Percentiles rank a stretch among this genome's conserved stretches.
Evolutionary conservation across 2,329 filamentous ascomycete species (phyloP).

Genomic region (Talaromyces pinophilus): DNA sequence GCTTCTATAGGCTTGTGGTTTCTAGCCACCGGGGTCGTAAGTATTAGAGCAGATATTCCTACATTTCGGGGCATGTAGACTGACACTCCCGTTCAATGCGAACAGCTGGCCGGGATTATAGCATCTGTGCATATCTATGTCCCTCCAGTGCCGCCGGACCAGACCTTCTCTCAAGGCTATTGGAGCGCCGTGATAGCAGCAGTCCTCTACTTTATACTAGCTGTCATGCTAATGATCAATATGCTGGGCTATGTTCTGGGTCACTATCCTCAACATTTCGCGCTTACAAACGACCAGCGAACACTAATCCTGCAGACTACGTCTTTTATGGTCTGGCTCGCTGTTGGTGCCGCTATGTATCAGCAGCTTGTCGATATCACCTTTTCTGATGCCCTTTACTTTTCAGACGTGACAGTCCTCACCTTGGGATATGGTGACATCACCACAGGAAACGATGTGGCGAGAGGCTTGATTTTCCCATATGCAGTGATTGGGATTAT

Average conservation of each 20-base stretch:
- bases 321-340: constrained; percentile 77
- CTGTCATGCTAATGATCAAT: constrained; percentile 74
- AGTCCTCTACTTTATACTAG: constrained; percentile 74
- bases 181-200: constrained; percentile 84
- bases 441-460: constrained; percentile 57
- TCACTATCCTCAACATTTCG: constrained; percentile 77
- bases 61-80: not conserved
- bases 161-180: constrained; percentile 75
- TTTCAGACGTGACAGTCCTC: constrained; percentile 69
- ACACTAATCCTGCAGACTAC: constrained; percentile 91
- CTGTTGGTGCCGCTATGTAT: constrained; percentile 75
- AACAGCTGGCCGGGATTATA: constrained; percentile 65
- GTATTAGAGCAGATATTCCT: constrained; percentile 27
- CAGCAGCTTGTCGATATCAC: constrained; percentile 70
- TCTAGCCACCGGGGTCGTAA: constrained; percentile 59
- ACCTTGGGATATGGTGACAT: constrained; percentile 66
- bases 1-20: constrained; percentile 81
- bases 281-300: constrained; percentile 75
- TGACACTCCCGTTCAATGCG: not conserved
- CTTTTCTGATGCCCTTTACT: constrained; percentile 77
- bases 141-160: constrained; percentile 48
- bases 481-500: constrained; percentile 82
- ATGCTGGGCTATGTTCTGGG: constrained; percentile 74
- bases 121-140: constrained; percentile 65
- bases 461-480: constrained; percentile 73